Evolutionary conservation across 2,329 filamentous ascomycete genomes (phyloP).

Genomic region (Xenoacremonium recifei): DNA sequence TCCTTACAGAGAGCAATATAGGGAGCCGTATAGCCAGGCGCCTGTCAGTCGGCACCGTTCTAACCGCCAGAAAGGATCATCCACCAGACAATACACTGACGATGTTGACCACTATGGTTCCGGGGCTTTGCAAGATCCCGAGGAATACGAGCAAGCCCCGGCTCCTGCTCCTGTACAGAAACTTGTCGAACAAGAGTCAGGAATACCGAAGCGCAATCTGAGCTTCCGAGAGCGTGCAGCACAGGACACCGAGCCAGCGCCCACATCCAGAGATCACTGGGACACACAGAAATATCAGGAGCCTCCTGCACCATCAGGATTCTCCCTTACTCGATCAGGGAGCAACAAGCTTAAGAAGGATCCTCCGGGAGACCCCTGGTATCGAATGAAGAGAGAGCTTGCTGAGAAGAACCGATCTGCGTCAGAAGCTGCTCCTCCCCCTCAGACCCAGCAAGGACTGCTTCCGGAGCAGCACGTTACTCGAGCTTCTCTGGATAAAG

Average conservation of each 20-base stretch:
- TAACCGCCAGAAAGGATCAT: constrained; percentile 16
- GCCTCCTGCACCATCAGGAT: constrained; percentile 28
- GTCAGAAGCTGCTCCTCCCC: constrained; percentile 34
- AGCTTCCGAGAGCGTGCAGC: constrained; percentile 61
- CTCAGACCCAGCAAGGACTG: constrained; percentile 4
- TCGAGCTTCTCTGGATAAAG: constrained; percentile 28
- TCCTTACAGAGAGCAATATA: neutral
- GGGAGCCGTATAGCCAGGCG: constrained; percentile 1
- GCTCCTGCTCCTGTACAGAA: constrained; percentile 12
- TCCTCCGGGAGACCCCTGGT: constrained; percentile 52
- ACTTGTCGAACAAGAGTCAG: constrained; percentile 24
- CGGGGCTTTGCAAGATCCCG: constrained; percentile 20
- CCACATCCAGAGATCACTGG: too few species aligned
- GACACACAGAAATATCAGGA: constrained; percentile 35
- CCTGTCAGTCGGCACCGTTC: constrained; percentile 18
- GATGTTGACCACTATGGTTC: constrained; percentile 19
- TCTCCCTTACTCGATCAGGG: constrained; percentile 44
- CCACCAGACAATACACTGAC: constrained; percentile 16
- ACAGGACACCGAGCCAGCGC: too few species aligned
- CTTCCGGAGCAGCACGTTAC: constrained; percentile 5
- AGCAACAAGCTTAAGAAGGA: constrained; percentile 61
- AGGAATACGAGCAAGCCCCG: constrained; percentile 5
- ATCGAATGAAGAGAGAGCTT: too few species aligned
- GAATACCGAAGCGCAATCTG: constrained; percentile 51
- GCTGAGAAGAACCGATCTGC: constrained; percentile 42